phyloP scores from a whole-genome alignment of 768 basidiomycete species.

The Calocybe cyanea region DNA sequence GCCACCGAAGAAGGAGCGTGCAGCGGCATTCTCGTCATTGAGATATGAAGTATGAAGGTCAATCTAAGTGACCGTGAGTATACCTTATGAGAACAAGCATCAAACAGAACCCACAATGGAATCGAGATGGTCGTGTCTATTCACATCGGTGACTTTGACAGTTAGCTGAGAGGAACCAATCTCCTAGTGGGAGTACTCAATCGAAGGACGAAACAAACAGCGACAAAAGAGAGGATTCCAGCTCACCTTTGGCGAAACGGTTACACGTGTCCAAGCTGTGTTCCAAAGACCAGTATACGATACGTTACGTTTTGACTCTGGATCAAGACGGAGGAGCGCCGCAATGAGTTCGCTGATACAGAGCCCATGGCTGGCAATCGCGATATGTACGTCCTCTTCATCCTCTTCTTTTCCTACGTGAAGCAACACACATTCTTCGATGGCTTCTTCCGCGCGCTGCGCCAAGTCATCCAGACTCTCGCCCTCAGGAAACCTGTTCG shows the following conservation, averaged over 20 bases:
- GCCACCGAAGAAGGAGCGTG: constrained; percentile 11
- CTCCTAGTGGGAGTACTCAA: constrained; percentile 22
- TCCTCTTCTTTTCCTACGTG: constrained; percentile 49
- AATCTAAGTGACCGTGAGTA: not conserved
- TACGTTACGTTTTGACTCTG: constrained; percentile 34
- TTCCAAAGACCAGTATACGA: constrained; percentile 52
- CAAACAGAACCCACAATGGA: constrained; percentile 19
- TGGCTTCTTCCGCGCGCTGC: constrained; percentile 44
- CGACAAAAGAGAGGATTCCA: not conserved
- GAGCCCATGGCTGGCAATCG: constrained; percentile 71
- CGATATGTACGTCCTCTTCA: constrained; percentile 49
- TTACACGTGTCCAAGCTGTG: constrained; percentile 71
- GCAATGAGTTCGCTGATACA: constrained; percentile 62
- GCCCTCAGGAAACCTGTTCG: constrained; percentile 60
- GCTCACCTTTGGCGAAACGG: constrained; percentile 41
- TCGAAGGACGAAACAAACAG: not conserved
- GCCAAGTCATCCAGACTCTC: constrained; percentile 66
- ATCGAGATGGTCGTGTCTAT: constrained; percentile 31
- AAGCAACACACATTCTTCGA: constrained; percentile 54
- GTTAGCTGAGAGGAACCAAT: constrained; percentile 25
- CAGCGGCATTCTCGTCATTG: constrained; percentile 1
- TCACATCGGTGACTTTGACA: constrained; percentile 33
- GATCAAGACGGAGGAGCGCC: constrained; percentile 49
- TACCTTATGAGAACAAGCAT: too few relatives aligned
- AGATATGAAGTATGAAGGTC: not conserved